Percentiles rank a stretch among this genome's conserved stretches.
phyloP scores from a whole-genome alignment of 2,329 filamentous ascomycete species.

The Cordyceps cicadae region DNA sequence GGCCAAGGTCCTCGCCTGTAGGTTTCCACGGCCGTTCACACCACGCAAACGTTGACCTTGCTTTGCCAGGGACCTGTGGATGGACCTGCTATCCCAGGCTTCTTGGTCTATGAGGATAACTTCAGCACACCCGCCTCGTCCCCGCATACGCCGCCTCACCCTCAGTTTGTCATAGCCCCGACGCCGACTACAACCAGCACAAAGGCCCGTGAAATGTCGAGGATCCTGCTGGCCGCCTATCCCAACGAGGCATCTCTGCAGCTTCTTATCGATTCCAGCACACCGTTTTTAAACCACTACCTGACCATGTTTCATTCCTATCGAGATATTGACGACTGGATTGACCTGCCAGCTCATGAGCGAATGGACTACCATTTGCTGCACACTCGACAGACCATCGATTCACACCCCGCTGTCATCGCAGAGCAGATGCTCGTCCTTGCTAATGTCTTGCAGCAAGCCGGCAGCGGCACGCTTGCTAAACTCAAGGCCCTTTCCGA shows the following conservation, averaged over 20 bases:
- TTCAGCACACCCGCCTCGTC: not conserved
- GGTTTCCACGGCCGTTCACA: not conserved
- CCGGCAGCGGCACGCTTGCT: not conserved
- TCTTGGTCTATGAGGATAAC: not conserved
- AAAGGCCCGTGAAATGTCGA: not conserved
- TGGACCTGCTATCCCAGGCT: not conserved
- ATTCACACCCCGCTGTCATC: conserved; percentile 25
- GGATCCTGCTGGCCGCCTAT: not conserved
- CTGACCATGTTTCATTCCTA: not conserved
- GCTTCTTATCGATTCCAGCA: not conserved
- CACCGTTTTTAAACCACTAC: not conserved
- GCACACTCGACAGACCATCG: not conserved
- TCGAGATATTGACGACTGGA: not conserved
- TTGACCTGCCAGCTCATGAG: not conserved
- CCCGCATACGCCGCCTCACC: not conserved
- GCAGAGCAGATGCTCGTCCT: conserved; percentile 28
- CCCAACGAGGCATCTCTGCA: not conserved
- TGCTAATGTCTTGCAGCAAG: conserved; percentile 19
- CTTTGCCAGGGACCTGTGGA: not conserved
- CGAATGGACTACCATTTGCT: conserved; percentile 1
- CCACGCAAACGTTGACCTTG: not conserved
- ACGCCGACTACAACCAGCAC: not conserved
- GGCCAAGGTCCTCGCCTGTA: not conserved
- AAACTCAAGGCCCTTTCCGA: conserved; percentile 10
- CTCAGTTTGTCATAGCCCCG: not conserved